These are phyloP conservation scores for Solanum sparsipilum DNA, from an alignment of 257 asterid genomes.

Conservation along the genomic window DNA sequence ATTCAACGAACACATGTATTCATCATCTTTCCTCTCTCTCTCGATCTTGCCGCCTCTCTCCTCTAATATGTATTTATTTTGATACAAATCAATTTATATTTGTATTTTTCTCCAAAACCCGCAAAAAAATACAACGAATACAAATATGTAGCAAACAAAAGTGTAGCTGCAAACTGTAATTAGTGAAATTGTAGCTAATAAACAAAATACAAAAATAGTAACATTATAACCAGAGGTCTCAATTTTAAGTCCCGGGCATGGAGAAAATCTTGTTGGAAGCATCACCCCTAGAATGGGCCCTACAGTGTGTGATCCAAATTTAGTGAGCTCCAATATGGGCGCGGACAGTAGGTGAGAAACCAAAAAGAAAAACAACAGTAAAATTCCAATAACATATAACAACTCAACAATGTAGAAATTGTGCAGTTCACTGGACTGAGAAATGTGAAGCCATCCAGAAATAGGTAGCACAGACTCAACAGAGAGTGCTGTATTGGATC, in stretches of 20 bases:
- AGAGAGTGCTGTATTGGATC: not conserved
- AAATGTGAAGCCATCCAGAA: not conserved
- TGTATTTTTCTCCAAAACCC: no score
- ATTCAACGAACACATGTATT: no score
- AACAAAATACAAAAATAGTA: no score
- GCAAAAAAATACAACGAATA: no score
- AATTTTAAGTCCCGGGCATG: no score
- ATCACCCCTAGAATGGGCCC: not conserved
- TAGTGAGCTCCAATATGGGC: not conserved
- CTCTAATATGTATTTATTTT: no score
- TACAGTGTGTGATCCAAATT: not conserved
- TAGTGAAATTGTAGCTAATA: no score
- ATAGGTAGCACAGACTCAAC: not conserved
- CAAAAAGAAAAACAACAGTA: not conserved
- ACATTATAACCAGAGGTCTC: not conserved
- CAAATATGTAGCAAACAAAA: no score
- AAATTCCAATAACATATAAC: not conserved
- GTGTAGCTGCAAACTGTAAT: no score
- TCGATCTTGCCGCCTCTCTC: no score
- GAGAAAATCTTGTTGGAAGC: not conserved
- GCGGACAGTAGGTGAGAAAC: not conserved
- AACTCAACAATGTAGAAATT: not conserved
- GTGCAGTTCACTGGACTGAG: not conserved
- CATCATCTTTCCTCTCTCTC: no score
- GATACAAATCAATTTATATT: no score